phyloP scores from a whole-genome alignment of 176 grass and related monocot species.

The Canna indica region DNA sequence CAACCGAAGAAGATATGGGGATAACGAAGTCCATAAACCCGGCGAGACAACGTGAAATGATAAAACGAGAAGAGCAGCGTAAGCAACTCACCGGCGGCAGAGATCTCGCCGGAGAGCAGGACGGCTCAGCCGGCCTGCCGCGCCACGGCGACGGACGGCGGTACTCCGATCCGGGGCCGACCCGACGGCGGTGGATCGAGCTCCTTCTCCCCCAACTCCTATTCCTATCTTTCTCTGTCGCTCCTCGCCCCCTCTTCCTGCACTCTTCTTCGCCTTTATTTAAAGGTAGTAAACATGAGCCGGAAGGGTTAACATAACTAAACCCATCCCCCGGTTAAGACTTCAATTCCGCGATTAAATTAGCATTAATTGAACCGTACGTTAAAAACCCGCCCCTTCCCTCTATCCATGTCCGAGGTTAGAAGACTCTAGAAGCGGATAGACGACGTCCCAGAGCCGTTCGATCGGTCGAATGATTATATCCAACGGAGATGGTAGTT shows the following conservation, averaged over 20 bases:
- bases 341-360: not conserved
- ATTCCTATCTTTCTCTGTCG: too few species aligned
- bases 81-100: slow-evolving; percentile 1
- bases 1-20: not conserved
- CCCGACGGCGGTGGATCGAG: not conserved
- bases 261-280: not conserved
- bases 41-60: not conserved
- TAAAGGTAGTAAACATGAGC: not conserved
- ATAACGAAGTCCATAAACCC: too few species aligned
- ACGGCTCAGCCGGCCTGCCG: not conserved
- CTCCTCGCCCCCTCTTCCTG: not conserved
- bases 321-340: not conserved
- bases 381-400: not conserved
- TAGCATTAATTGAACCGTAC: not conserved
- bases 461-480: not conserved
- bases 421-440: not conserved
- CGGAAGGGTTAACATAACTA: not conserved
- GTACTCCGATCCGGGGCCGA: not conserved
- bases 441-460: not conserved
- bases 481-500: not conserved
- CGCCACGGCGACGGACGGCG: not conserved
- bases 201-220: not conserved
- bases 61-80: not conserved
- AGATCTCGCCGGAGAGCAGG: not conserved
- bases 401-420: not conserved